Evolutionary conservation across 495 filamentous ascomycete species (phyloP).

Genomic region (Poronia punctata): DNA sequence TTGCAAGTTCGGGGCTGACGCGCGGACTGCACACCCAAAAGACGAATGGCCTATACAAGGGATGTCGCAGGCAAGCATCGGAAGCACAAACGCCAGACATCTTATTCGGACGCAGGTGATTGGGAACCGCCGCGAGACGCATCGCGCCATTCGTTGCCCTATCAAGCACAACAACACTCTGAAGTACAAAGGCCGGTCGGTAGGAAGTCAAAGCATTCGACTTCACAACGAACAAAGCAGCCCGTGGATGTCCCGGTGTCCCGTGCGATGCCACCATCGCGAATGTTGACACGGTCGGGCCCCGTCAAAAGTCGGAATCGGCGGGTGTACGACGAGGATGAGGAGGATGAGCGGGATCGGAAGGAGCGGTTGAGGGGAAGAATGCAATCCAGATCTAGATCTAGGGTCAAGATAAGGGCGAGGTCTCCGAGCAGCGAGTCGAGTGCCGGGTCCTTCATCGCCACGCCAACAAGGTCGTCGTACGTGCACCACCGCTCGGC

Average conservation of each 20-base stretch:
- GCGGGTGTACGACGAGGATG: constrained; percentile 16
- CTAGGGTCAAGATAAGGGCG: constrained; percentile 14
- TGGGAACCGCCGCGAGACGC: constrained; percentile 30
- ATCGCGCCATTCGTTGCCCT: constrained; percentile 36
- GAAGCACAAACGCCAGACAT: constrained; percentile 29
- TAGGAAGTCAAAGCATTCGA: constrained; percentile 17
- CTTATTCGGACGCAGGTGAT: constrained; percentile 30
- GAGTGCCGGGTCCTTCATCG: constrained; percentile 26
- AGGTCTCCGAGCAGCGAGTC: constrained; percentile 22
- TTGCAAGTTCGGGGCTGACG: constrained; percentile 35
- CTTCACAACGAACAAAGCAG: constrained; percentile 17
- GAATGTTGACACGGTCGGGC: constrained; percentile 16
- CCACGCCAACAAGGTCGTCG: constrained; percentile 34
- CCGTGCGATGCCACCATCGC: constrained; percentile 23
- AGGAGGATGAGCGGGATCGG: constrained; percentile 16
- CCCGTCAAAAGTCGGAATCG: constrained; percentile 17
- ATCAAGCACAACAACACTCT: constrained; percentile 23
- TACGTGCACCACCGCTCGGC: constrained; percentile 30
- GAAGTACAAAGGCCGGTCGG: constrained; percentile 25
- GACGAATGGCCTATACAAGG: constrained; percentile 37
- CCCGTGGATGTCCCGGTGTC: constrained; percentile 14
- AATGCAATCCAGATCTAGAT: constrained; percentile 17
- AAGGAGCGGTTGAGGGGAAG: constrained; percentile 9
- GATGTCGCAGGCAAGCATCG: constrained; percentile 27
- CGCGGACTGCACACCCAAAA: constrained; percentile 26